A percentile compares a stretch with the other conserved stretches of the same genome.
Evolutionary conservation across 2,329 filamentous ascomycete species (phyloP).

Genomic region (Calonectria henricotiae): DNA sequence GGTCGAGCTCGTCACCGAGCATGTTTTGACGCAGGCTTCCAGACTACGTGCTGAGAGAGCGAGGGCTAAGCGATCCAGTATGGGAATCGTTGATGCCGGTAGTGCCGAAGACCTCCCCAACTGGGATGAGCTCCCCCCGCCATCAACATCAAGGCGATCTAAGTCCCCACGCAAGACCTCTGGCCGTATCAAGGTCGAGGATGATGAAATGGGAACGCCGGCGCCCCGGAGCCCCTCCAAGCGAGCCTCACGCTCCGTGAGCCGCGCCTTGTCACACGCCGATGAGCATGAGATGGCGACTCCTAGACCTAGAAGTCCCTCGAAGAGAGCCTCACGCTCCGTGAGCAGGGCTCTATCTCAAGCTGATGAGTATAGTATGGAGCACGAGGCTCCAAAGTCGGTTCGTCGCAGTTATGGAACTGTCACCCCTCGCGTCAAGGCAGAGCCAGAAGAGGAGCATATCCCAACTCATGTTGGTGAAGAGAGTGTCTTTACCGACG

Average conservation of each 20-base stretch:
- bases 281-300: conserved; percentile 63
- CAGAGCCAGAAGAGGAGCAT: conserved; percentile 65
- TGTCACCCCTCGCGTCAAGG: conserved; percentile 69
- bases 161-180: conserved; percentile 72
- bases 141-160: conserved; percentile 68
- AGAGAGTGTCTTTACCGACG: conserved; percentile 82
- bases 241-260: conserved; percentile 69
- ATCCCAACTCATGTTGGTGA: conserved; percentile 61
- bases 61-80: conserved; percentile 87
- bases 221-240: conserved; percentile 68
- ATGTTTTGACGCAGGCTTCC: conserved; percentile 84
- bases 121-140: conserved; percentile 71
- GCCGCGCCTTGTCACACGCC: conserved; percentile 68
- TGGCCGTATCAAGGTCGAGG: conserved; percentile 69
- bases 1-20: conserved; percentile 84
- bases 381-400: conserved; percentile 60
- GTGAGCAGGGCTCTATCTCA: conserved; percentile 70
- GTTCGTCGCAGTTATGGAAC: conserved; percentile 69
- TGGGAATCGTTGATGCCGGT: conserved; percentile 82
- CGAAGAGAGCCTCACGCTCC: conserved; percentile 71
- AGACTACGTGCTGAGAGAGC: conserved; percentile 84
- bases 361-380: conserved; percentile 65
- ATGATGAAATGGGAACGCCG: conserved; percentile 62
- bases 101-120: conserved; percentile 78
- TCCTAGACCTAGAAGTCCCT: conserved; percentile 63